These are phyloP conservation scores for Exserohilum turcica DNA, from an alignment of 2,329 filamentous ascomycete species.

Conservation along the genomic window DNA sequence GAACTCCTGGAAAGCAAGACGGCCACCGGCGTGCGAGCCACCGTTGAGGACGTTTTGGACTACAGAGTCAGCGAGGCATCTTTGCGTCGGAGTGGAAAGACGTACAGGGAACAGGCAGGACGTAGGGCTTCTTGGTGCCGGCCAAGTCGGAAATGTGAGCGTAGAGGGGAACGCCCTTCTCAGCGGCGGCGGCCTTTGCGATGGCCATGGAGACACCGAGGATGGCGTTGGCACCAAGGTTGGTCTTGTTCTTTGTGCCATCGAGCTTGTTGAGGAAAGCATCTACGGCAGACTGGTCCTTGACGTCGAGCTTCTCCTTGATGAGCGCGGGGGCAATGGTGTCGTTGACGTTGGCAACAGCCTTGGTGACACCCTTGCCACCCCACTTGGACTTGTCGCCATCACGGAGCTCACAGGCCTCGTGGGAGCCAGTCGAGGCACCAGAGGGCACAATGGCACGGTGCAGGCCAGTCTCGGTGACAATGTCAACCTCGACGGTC, in stretches of 20 bases:
- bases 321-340: conserved; percentile 61
- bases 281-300: conserved; percentile 61
- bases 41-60: conserved; percentile 63
- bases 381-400: conserved; percentile 59
- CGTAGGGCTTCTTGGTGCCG: conserved; percentile 59
- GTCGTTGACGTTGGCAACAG: conserved; percentile 61
- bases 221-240: conserved; percentile 65
- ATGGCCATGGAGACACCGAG: conserved; percentile 65
- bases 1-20: conserved; percentile 68
- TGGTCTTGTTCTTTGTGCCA: conserved; percentile 64
- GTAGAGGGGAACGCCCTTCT: conserved; percentile 62
- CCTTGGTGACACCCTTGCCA: conserved; percentile 62
- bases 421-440: conserved; percentile 74
- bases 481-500: conserved; percentile 96
- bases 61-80: conserved; percentile 9
- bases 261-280: conserved; percentile 59
- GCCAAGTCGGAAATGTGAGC: conserved; percentile 62
- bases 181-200: conserved; percentile 62
- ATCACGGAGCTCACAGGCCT: conserved; percentile 61
- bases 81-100: neutral
- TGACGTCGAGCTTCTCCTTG: conserved; percentile 59
- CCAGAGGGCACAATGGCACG: conserved; percentile 96
- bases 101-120: conserved; percentile 60
- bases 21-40: conserved; percentile 95
- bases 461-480: conserved; percentile 95